phyloP scores from a whole-genome alignment of 202 grass and related monocot species.

The Saccharum hybrid region DNA sequence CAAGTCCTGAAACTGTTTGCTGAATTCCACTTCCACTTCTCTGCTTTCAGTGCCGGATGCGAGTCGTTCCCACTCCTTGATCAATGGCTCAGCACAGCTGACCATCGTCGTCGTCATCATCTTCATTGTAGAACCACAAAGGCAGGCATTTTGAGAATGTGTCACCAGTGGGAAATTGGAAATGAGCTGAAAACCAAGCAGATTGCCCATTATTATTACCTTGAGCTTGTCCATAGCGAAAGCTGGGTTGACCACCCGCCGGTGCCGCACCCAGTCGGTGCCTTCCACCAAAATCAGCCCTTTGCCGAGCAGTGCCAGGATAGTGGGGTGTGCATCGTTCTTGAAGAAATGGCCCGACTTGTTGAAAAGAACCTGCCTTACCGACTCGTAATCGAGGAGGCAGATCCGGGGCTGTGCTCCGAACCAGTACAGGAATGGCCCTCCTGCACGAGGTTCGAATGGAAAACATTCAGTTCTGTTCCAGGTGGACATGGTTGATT shows the following conservation, averaged over 20 bases:
- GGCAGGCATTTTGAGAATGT: background rate
- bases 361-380: slow-evolving; percentile 53
- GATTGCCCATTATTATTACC: slow-evolving; percentile 41
- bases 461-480: background rate
- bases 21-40: slow-evolving; percentile 51
- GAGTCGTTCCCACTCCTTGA: slow-evolving; percentile 48
- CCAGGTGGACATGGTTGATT: background rate
- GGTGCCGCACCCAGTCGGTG: slow-evolving; percentile 53
- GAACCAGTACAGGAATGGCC: slow-evolving; percentile 51
- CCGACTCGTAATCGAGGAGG: slow-evolving; percentile 43
- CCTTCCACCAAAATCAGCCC: slow-evolving; percentile 50
- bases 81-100: slow-evolving; percentile 44
- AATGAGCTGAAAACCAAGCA: background rate
- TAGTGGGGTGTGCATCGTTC: slow-evolving; percentile 28
- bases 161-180: background rate
- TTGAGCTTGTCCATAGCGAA: slow-evolving; percentile 70
- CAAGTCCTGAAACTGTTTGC: slow-evolving; percentile 53
- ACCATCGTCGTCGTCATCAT: slow-evolving; percentile 53
- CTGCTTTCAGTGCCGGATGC: background rate
- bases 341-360: slow-evolving; percentile 57
- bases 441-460: slow-evolving; percentile 33
- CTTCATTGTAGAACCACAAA: slow-evolving; percentile 13
- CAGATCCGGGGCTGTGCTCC: slow-evolving; percentile 43
- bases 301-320: slow-evolving; percentile 52
- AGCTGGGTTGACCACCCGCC: slow-evolving; percentile 54